Conservation (phyloP, 2,329 filamentous ascomycete genomes). For the Macrophomina phaseolina region DNA sequence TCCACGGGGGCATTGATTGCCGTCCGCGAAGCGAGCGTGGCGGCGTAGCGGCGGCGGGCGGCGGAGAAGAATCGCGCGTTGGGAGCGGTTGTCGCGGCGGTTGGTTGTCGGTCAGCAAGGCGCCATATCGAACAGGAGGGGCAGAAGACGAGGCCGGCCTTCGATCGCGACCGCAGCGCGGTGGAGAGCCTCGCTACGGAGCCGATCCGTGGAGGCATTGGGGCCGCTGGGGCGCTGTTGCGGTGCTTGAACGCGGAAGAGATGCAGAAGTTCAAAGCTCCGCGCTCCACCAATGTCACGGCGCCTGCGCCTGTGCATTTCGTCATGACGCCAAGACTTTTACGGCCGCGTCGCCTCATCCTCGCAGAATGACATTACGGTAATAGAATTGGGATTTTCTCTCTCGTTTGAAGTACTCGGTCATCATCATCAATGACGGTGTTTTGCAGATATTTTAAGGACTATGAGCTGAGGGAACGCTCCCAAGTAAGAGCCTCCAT, state of each 20-base stretch:
- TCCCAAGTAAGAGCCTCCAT: background rate
- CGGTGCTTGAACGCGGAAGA: slow-evolving; percentile 2
- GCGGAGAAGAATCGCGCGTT: slow-evolving; percentile 21
- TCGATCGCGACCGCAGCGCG: slow-evolving; percentile 33
- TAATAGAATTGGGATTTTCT: background rate
- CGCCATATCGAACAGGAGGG: slow-evolving; percentile 38
- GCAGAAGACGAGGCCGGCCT: slow-evolving; percentile 37
- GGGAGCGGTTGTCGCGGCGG: slow-evolving; percentile 11
- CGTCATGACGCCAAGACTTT: slow-evolving; percentile 27
- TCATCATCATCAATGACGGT: slow-evolving; percentile 23
- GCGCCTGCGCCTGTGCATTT: slow-evolving; percentile 21
- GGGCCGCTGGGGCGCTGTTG: slow-evolving; percentile 26
- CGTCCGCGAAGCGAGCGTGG: slow-evolving; percentile 56
- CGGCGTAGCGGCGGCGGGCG: slow-evolving; percentile 38
- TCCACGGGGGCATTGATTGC: slow-evolving; percentile 60
- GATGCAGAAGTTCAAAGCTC: slow-evolving; percentile 27
- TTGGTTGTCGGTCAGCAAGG: slow-evolving; percentile 15
- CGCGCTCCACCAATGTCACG: slow-evolving; percentile 4
- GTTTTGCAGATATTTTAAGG: slow-evolving; percentile 3
- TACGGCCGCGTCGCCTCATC: background rate
- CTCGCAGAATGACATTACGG: slow-evolving; percentile 7
- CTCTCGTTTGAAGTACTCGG: slow-evolving; percentile 14
- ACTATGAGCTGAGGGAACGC: slow-evolving; percentile 19
- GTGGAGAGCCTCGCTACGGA: slow-evolving; percentile 41
- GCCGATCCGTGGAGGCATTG: slow-evolving; percentile 51